Conservation (phyloP, 345 rosid species). For the Orychophragmus violaceus region DNA sequence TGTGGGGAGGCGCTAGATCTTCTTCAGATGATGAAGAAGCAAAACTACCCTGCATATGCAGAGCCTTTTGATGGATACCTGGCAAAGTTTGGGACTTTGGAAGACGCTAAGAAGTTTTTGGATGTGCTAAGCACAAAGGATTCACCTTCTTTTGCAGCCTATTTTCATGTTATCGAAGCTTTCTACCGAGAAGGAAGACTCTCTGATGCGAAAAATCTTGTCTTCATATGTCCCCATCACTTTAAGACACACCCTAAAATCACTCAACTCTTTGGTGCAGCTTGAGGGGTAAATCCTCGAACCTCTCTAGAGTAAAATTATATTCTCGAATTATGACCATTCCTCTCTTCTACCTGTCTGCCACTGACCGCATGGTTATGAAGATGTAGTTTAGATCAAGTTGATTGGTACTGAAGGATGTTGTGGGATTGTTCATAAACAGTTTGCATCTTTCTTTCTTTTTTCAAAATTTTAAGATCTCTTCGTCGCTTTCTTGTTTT, state of each 20-base stretch:
- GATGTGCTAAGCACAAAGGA: conserved; percentile 55
- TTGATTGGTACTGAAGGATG: not conserved
- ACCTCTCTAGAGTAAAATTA: not conserved
- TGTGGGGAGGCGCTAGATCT: conserved; percentile 71
- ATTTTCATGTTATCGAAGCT: conserved; percentile 43
- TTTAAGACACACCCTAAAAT: conserved; percentile 56
- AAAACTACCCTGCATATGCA: conserved; percentile 48
- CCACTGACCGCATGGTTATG: not conserved
- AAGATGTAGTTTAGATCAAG: not conserved
- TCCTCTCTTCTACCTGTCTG: not conserved
- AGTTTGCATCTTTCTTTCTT: not conserved
- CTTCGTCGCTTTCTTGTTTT: not conserved
- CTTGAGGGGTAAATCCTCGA: conserved; percentile 11
- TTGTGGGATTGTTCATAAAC: not conserved
- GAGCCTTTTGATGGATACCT: conserved; percentile 60
- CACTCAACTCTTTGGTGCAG: conserved; percentile 52
- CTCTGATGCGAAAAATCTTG: conserved; percentile 69
- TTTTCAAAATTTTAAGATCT: not conserved
- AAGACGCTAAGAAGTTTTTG: conserved; percentile 60
- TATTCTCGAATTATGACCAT: not conserved
- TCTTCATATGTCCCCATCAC: conserved; percentile 69
- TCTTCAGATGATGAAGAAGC: conserved; percentile 63
- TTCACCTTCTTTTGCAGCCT: conserved; percentile 54
- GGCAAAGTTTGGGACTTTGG: conserved; percentile 65
- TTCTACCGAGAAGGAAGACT: conserved; percentile 73